Conservation (phyloP, 2,329 filamentous ascomycete genomes). For the Eutypa lata region DNA sequence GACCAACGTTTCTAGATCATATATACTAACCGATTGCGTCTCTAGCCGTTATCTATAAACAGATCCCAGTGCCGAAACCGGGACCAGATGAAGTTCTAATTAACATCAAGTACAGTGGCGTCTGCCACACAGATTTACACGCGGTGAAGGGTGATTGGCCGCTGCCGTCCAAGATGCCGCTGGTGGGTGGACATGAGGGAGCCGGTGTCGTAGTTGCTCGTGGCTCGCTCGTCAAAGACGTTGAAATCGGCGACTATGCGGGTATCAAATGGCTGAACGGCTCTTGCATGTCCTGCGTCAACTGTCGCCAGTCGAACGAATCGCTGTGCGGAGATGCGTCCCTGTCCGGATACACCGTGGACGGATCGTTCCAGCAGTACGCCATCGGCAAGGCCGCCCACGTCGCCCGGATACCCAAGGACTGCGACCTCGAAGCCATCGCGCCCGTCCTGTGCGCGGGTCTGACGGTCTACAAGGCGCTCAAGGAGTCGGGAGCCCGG, state of each 20-base stretch:
- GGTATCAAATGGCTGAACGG: slow-evolving; percentile 95
- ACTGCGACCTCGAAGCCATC: slow-evolving; percentile 70
- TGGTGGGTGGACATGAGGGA: slow-evolving; percentile 79
- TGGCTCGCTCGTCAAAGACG: slow-evolving; percentile 72
- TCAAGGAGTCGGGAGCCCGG: slow-evolving; percentile 75
- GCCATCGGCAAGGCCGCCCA: slow-evolving; percentile 82
- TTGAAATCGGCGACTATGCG: slow-evolving; percentile 79
- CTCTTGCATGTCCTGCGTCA: slow-evolving; percentile 77
- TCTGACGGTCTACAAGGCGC: slow-evolving; percentile 86
- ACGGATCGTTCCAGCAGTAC: slow-evolving; percentile 93
- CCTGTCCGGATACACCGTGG: slow-evolving; percentile 88
- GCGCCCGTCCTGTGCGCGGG: slow-evolving; percentile 81
- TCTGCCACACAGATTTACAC: slow-evolving; percentile 82
- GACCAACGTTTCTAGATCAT: too few species aligned
- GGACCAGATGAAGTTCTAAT: slow-evolving; percentile 87
- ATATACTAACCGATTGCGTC: neutral
- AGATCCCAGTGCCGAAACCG: slow-evolving; percentile 77
- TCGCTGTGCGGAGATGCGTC: slow-evolving; percentile 72
- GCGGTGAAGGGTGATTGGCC: slow-evolving; percentile 91
- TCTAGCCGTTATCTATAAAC: slow-evolving; percentile 66
- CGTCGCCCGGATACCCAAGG: slow-evolving; percentile 77
- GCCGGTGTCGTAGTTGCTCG: slow-evolving; percentile 80
- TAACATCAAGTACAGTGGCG: slow-evolving; percentile 86
- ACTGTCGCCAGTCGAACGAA: slow-evolving; percentile 79
- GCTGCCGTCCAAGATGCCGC: slow-evolving; percentile 73